Conservation (phyloP, 495 filamentous ascomycete species). For the Mycothermus thermophilus region DNA sequence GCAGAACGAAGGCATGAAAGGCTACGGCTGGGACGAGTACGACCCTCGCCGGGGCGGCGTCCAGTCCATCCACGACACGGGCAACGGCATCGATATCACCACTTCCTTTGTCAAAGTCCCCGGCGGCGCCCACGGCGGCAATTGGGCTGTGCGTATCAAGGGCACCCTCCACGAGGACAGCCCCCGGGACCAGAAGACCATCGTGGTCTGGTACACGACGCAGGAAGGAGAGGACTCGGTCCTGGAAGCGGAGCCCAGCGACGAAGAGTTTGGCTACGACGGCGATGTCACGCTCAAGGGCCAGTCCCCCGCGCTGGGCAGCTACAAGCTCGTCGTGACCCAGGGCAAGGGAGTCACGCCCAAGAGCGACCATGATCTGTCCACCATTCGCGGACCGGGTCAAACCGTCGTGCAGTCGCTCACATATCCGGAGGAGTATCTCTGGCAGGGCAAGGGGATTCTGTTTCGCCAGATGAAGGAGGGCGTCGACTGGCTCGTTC, state of each 20-base stretch:
- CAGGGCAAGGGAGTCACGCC: constrained; percentile 48
- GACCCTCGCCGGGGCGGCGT: constrained; percentile 75
- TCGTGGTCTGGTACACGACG: constrained; percentile 65
- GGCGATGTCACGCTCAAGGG: constrained; percentile 60
- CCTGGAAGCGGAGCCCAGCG: constrained; percentile 42
- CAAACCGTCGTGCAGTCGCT: constrained; percentile 69
- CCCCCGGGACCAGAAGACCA: constrained; percentile 48
- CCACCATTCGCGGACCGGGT: constrained; percentile 47
- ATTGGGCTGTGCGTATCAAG: constrained; percentile 80
- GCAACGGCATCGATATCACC: constrained; percentile 76
- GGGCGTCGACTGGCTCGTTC: constrained; percentile 52
- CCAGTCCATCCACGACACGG: constrained; percentile 78
- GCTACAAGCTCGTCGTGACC: constrained; percentile 72
- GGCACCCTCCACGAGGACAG: constrained; percentile 62
- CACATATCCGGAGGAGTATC: constrained; percentile 46
- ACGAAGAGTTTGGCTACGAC: constrained; percentile 46
- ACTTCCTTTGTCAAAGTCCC: constrained; percentile 90
- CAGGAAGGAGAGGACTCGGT: constrained; percentile 56
- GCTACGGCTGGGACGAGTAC: constrained; percentile 96
- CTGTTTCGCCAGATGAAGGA: constrained; percentile 67
- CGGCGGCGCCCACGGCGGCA: constrained; percentile 75
- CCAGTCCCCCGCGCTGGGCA: constrained; percentile 58
- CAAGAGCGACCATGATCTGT: constrained; percentile 43
- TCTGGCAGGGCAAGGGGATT: constrained; percentile 83
- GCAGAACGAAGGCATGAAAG: constrained; percentile 84